Conservation (phyloP, 306 rosid genomes). For the Lagenaria siceraria region DNA sequence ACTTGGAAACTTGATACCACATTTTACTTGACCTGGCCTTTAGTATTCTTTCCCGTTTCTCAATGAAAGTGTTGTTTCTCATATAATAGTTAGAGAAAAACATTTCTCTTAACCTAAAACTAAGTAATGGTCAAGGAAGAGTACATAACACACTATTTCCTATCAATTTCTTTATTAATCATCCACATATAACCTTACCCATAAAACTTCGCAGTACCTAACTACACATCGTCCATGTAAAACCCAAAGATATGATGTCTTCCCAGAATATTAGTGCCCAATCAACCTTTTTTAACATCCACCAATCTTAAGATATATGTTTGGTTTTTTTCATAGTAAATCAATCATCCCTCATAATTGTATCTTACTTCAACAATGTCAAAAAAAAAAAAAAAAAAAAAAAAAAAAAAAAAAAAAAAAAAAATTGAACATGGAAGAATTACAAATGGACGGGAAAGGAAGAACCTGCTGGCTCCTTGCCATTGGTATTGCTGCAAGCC, state of each 20-base stretch:
- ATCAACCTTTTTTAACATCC: background rate
- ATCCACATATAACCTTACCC: background rate
- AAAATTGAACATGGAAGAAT: background rate
- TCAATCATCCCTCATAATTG: background rate
- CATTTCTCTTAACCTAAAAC: background rate
- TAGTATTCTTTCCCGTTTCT: background rate
- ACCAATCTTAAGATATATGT: too few species aligned
- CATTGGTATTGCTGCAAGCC: conserved; percentile 54
- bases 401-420: background rate
- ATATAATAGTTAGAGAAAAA: background rate
- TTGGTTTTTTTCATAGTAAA: background rate
- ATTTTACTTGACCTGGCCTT: background rate
- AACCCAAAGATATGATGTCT: background rate
- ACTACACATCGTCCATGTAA: background rate
- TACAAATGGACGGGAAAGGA: background rate
- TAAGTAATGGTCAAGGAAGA: background rate
- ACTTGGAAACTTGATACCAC: background rate
- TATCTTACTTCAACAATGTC: background rate
- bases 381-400: background rate
- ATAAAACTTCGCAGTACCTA: background rate
- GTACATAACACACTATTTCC: background rate
- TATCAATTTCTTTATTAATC: background rate
- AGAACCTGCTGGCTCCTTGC: conserved; percentile 66
- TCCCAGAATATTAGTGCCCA: background rate
- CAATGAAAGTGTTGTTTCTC: background rate